A percentile compares a stretch with the other conserved stretches of the same genome.
phyloP scores from a whole-genome alignment of 805 yeast species.

The Candida verbasci region DNA sequence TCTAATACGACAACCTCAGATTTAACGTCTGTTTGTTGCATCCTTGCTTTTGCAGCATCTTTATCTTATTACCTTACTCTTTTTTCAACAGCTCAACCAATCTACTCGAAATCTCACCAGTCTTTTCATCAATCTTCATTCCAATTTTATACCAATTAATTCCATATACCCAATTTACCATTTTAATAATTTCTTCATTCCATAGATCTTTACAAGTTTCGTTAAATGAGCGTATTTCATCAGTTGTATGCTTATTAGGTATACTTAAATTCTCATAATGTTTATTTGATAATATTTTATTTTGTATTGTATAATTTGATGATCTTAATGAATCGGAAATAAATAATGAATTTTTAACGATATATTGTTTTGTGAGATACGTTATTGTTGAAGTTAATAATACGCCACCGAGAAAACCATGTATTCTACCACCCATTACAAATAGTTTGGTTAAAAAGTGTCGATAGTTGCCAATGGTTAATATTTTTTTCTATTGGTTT shows the following conservation, averaged over 20 bases:
- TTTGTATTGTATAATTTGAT: slow-evolving; percentile 48
- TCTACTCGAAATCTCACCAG: slow-evolving; percentile 26
- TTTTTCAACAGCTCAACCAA: slow-evolving; percentile 9
- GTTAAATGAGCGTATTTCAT: slow-evolving; percentile 31
- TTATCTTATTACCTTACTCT: no score
- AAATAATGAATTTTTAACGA: slow-evolving; percentile 43
- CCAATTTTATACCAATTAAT: slow-evolving; percentile 46
- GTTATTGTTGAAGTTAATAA: slow-evolving; percentile 59
- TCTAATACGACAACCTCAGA: no score
- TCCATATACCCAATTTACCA: slow-evolving; percentile 60
- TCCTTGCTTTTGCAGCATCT: no score
- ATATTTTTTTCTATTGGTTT: slow-evolving; percentile 1
- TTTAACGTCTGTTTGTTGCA: no score
- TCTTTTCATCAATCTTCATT: slow-evolving; percentile 28
- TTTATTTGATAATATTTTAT: slow-evolving; percentile 47
- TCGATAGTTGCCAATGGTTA: not conserved
- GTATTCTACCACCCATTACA: slow-evolving; percentile 40
- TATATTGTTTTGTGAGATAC: slow-evolving; percentile 56
- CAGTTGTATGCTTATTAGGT: slow-evolving; percentile 29
- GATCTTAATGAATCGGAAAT: slow-evolving; percentile 45
- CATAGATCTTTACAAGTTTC: slow-evolving; percentile 76
- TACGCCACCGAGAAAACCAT: slow-evolving; percentile 48
- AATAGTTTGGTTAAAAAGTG: not conserved
- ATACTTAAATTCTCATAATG: slow-evolving; percentile 41
- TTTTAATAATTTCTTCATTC: slow-evolving; percentile 66